Conservation (phyloP, 331 rosid species). For the Rhamnella rubrinervis region DNA sequence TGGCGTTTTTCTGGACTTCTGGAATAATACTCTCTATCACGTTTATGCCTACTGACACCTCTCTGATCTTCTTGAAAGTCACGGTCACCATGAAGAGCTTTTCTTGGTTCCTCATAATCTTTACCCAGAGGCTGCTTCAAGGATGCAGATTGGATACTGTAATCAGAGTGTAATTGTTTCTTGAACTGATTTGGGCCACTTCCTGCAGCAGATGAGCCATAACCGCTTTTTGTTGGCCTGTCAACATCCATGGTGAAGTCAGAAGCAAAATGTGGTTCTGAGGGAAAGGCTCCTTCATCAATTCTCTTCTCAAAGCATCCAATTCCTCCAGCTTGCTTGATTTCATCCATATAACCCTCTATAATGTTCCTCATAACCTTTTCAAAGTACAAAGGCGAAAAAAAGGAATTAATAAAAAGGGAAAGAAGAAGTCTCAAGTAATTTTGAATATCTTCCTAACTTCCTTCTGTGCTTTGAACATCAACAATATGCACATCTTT, state of each 20-base stretch:
- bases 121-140: slow-evolving; percentile 27
- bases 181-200: slow-evolving; percentile 33
- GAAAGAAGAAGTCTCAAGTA: background rate
- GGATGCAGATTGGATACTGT: slow-evolving; percentile 25
- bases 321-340: slow-evolving; percentile 65
- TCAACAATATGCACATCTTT: no score
- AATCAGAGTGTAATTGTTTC: slow-evolving; percentile 31
- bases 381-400: slow-evolving; percentile 13
- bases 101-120: slow-evolving; percentile 36
- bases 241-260: slow-evolving; percentile 31
- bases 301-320: slow-evolving; percentile 54
- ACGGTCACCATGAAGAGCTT: slow-evolving; percentile 27
- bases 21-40: slow-evolving; percentile 34
- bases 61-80: slow-evolving; percentile 37
- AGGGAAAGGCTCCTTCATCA: slow-evolving; percentile 37
- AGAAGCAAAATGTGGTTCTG: slow-evolving; percentile 34
- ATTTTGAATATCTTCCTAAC: no score
- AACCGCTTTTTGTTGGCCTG: slow-evolving; percentile 29
- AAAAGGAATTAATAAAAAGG: background rate
- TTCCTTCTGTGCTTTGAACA: no score
- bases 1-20: slow-evolving; percentile 52
- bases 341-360: slow-evolving; percentile 87
- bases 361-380: slow-evolving; percentile 82
- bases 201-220: slow-evolving; percentile 30
- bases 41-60: slow-evolving; percentile 24